Base-by-base conservation (phyloP, 768 basidiomycete genomes). In the Exsudoporus frostii region DNA sequence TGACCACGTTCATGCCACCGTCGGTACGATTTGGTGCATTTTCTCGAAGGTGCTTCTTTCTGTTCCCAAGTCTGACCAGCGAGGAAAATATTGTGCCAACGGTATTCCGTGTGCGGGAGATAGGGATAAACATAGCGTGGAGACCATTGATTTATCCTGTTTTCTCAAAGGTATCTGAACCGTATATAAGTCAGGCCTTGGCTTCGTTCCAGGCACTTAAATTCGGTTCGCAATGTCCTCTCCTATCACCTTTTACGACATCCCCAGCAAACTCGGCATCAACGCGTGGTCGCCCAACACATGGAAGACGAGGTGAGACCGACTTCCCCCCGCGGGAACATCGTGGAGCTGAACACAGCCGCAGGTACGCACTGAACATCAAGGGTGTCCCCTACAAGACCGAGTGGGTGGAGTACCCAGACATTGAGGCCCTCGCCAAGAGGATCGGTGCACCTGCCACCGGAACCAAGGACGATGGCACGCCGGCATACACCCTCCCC, bases 211-310 rank as follows among this genome's bases (percentile, higher is more conserved):
- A n/a, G 38, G 25, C 7, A 45, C 45, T 33, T 5, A n/a, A n/a
- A n/a, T 45, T 37, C 22, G 25, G 6, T 41, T 32, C 48, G 42
- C 57, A 30, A 73, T 73, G 70, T 13, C 54, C 14, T 55, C 44
- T 22, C 61, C 63, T 17, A 68, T 66, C 52, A 73, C 76, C 53
- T 63, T 79, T 41, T 81, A 79, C 64, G 80, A 80, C 50, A 73
- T 81, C 38, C 73, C 75, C 20, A 69, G 71, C 33, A 66, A 58
- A 37, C 46, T 67, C 6, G 49, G 59, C 1, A 48, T 7, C 43
- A 65, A 61, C 5, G 66, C 71, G 8, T 79, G 75, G 72, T 75
- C 76, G 5, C 74, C 76, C 8, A 80, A 78, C 53, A 74, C 75
- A 32, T 77, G 74, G 74, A 79, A 76, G 60, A 64, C 66, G 13